Base-by-base conservation (phyloP, 768 basidiomycete species). In the Peribolospora baueri region DNA sequence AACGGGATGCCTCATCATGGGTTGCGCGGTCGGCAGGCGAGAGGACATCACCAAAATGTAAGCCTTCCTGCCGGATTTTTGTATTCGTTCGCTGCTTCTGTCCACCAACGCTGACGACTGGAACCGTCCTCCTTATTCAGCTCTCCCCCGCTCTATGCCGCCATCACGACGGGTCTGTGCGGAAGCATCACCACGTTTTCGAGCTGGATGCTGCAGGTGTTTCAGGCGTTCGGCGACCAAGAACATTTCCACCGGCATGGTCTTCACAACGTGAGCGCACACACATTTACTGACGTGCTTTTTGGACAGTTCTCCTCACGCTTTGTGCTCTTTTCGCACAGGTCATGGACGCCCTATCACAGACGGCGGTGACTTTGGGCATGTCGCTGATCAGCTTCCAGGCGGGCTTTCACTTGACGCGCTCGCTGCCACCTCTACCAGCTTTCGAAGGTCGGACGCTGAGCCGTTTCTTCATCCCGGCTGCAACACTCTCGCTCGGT, bases 131-230 rank as follows among this genome's bases (percentile, higher is more conserved):
- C 42, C 38, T 38, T n/a, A 50, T 41, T 11, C 61, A 93, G 87
- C 59, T 88, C 90, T 68, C 79, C 78, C 0, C 88, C 88, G 3
- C 63, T 93, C 11, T 91, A 88, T 66, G 84, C 81, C 3, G 84
- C 83, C 25, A 65, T 86, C 9, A 84, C 87, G 0, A 93, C 88
- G 81, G 88, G 86, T 10, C 86, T 95, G 67, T 97, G 93, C 64
- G 93, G 91, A 3, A 91, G 86, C 2, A 68, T 97, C 61, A 98
- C 93, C 7, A 95, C 88, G 2, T 97, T 97, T 70, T 93, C 90
- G 11, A 76, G 80, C 43, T 97, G 93, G 93, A 85, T 95, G 67
- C 65, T 84, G 7, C 84, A 90, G 58, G 68, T 86, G 0, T 97
- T 91, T 63, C 67, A 74, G 53, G 82, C 86, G 0, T 97, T 88